Evolutionary conservation across 2,329 filamentous ascomycete genomes (phyloP).

Genomic region (Aspergillus sclerotialis): DNA sequence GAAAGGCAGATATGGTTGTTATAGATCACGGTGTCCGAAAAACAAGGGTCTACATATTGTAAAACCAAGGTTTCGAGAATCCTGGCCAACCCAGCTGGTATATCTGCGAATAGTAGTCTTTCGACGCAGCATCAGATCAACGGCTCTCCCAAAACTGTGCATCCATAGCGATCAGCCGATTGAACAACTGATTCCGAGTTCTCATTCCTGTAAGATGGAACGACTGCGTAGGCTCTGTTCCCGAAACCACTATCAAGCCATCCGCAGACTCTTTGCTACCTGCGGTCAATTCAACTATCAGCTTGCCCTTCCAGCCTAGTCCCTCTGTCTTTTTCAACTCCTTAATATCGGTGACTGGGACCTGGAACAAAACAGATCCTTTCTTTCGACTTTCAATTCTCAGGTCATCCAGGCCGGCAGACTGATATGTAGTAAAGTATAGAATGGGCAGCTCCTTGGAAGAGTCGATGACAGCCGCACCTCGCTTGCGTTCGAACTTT

Average conservation of each 20-base stretch:
- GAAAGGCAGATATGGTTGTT: no score
- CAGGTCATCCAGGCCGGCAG: slow-evolving; percentile 31
- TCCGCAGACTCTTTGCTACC: slow-evolving; percentile 64
- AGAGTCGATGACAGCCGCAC: slow-evolving; percentile 59
- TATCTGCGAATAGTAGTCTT: no score
- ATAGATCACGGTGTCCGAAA: no score
- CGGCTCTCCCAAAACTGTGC: slow-evolving; percentile 77
- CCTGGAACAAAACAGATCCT: slow-evolving; percentile 56
- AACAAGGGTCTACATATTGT: no score
- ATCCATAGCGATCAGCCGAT: slow-evolving; percentile 68
- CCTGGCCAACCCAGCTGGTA: no score
- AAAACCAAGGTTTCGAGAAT: no score
- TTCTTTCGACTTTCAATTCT: slow-evolving; percentile 46
- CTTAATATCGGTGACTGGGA: slow-evolving; percentile 62
- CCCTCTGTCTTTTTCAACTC: slow-evolving; percentile 74
- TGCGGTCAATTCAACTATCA: slow-evolving; percentile 74
- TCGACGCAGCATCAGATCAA: no score
- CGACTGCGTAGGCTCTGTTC: slow-evolving; percentile 44
- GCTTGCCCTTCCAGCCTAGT: slow-evolving; percentile 74
- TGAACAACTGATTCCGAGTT: slow-evolving; percentile 71
- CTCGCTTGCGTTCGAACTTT: slow-evolving; percentile 63
- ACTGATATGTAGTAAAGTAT: slow-evolving; percentile 49
- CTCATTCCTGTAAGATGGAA: slow-evolving; percentile 64
- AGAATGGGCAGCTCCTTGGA: slow-evolving; percentile 39
- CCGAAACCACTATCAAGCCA: slow-evolving; percentile 61